A percentile compares a stretch with the other conserved stretches of the same genome.
Evolutionary conservation across 2,329 filamentous ascomycete genomes (phyloP).

Genomic region (Trichoderma guizhouense): DNA sequence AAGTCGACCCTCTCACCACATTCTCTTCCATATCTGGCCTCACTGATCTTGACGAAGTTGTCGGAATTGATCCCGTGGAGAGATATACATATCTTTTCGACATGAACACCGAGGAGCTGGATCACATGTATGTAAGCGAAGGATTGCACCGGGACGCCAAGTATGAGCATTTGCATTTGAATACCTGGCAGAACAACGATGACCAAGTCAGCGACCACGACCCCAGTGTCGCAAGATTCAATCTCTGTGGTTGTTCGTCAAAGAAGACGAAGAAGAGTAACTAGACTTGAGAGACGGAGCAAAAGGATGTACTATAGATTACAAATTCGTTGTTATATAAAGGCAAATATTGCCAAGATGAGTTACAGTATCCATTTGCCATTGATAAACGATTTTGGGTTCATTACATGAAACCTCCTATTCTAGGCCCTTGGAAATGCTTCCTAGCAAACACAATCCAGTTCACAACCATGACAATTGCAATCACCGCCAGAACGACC

Average conservation of each 20-base stretch:
- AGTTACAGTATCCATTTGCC: not conserved
- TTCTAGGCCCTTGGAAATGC: slow-evolving; percentile 13
- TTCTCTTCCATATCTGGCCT: slow-evolving; percentile 55
- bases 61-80: slow-evolving; percentile 50
- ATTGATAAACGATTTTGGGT: not conserved
- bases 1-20: slow-evolving; percentile 55
- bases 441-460: slow-evolving; percentile 14
- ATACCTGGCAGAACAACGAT: slow-evolving; percentile 60
- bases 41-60: slow-evolving; percentile 59
- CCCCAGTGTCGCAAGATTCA: slow-evolving; percentile 60
- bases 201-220: slow-evolving; percentile 66
- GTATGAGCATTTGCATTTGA: slow-evolving; percentile 68
- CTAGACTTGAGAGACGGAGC: not conserved
- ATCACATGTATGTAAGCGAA: slow-evolving; percentile 66
- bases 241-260: slow-evolving; percentile 49
- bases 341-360: not conserved
- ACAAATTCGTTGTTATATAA: not conserved
- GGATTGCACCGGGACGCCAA: slow-evolving; percentile 42
- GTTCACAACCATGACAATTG: not conserved
- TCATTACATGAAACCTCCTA: not conserved
- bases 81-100: slow-evolving; percentile 70
- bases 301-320: not conserved
- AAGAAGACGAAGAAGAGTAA: not conserved
- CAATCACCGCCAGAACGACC: slow-evolving; percentile 6
- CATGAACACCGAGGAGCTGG: slow-evolving; percentile 65